Percentiles rank a stretch among this genome's conserved stretches.
Evolutionary conservation across 2,329 filamentous ascomycete genomes (phyloP).

Genomic region (Arthrocladium fulminans): DNA sequence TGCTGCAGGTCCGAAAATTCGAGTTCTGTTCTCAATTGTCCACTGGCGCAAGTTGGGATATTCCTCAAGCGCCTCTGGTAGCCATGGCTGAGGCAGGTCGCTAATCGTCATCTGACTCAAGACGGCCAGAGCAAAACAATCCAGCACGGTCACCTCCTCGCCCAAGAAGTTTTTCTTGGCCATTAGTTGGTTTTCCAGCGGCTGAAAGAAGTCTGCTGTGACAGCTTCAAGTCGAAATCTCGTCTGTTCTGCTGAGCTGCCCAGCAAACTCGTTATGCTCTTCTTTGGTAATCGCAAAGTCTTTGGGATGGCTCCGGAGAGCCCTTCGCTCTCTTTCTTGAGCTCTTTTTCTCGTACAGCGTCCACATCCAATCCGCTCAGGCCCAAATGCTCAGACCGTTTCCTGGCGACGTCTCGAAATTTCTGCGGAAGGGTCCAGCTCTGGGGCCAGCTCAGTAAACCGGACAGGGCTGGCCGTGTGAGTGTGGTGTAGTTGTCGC

Average conservation of each 20-base stretch:
- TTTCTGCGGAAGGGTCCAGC: slow-evolving; percentile 72
- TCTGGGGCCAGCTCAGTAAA: slow-evolving; percentile 75
- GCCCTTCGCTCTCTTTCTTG: slow-evolving; percentile 28
- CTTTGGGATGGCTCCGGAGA: slow-evolving; percentile 29
- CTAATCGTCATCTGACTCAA: slow-evolving; percentile 62
- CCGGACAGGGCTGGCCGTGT: slow-evolving; percentile 74
- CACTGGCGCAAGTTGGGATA: slow-evolving; percentile 39
- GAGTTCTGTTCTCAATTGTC: slow-evolving; percentile 32
- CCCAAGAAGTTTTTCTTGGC: slow-evolving; percentile 47
- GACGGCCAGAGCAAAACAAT: slow-evolving; percentile 75
- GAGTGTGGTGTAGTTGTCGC: slow-evolving; percentile 69
- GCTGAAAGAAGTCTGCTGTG: slow-evolving; percentile 61
- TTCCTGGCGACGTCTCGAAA: slow-evolving; percentile 61
- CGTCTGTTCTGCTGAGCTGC: slow-evolving; percentile 58
- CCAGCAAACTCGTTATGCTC: slow-evolving; percentile 54
- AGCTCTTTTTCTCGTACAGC: slow-evolving; percentile 30
- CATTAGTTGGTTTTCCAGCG: slow-evolving; percentile 56
- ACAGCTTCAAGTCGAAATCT: slow-evolving; percentile 69
- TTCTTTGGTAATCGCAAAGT: slow-evolving; percentile 49
- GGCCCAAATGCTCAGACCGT: slow-evolving; percentile 60
- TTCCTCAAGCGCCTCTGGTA: slow-evolving; percentile 49
- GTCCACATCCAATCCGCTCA: slow-evolving; percentile 60
- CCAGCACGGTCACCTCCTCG: slow-evolving; percentile 52
- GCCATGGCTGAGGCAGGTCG: slow-evolving; percentile 53
- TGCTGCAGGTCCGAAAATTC: slow-evolving; percentile 30